Evolutionary conservation across 1,284 basidiomycete species (phyloP), one percentile per base, ranked within the genome.

Genomic region (Irpex rosettiformis): DNA sequence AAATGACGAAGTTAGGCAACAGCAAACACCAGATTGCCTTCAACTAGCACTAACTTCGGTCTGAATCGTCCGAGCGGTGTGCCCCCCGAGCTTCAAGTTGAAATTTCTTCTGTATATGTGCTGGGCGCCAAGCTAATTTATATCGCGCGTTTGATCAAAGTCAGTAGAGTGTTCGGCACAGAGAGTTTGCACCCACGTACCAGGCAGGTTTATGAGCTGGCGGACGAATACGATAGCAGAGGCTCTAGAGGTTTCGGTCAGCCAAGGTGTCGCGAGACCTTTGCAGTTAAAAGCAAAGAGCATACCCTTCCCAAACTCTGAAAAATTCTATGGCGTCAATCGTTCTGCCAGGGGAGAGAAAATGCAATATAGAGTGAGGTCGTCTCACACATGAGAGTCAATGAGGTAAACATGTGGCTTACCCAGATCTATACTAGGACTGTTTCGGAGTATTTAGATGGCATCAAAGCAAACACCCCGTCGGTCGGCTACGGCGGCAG

Each of bases 371-470:
- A 45, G 16, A 45, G 21, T 18, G 21, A 45, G 16, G n/a, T 18
- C 8, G 48, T 25, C 48, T 51, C 25, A 22, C 48, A 25, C 22
- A 28, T 51, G 18, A 25, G 13, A 25, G 48, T 51, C 16, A 22
- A 28, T 51, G 22, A 28, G 48, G 48, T 28, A 27, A 28, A 51
- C 48, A 51, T 28, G 48, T 28, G 48, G 21, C 48, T 51, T 28
- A 51, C 48, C 48, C 27, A 16, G 18, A 51, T 51, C 48, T 51
- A 16, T 51, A 51, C 48, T 51, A 25, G 27, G 24, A 51, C 48
- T 25, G 13, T 51, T 51, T 25, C 11, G 48, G 48, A 51, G 10
- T 51, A 51, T 51, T 28, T 18, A 51, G 48, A 51, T 51, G 43
- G 16, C 21, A 18, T 45, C 43, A 45, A 18, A 18, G n/a, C 7